A percentile compares a stretch with the other conserved stretches of the same genome.
These are phyloP conservation scores for Aristolochia fimbriata DNA, from an alignment of 164 flowering plant species.

Conservation along the genomic window DNA sequence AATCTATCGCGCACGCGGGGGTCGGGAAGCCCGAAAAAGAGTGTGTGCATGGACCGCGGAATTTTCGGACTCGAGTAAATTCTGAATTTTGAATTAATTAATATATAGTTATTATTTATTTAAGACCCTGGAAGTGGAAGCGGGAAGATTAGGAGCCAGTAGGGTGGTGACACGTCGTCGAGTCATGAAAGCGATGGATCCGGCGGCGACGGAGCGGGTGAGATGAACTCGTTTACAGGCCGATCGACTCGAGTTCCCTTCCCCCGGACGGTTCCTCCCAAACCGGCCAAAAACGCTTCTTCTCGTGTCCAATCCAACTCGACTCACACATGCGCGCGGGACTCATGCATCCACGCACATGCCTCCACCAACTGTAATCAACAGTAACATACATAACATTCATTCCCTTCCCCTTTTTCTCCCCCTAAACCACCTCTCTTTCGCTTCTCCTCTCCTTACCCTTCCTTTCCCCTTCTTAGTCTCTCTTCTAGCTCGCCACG, in stretches of 20 bases:
- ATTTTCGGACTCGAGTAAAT: no score
- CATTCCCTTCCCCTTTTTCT: not conserved
- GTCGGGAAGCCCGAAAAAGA: no score
- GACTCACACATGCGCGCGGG: not conserved
- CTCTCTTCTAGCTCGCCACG: no score
- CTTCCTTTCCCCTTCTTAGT: no score
- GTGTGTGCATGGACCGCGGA: no score
- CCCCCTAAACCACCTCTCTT: not conserved
- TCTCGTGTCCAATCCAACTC: not conserved
- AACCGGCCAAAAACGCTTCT: constrained; percentile 5
- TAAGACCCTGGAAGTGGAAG: no score
- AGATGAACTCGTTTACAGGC: no score
- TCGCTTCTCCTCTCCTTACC: not conserved
- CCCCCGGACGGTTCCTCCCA: not conserved
- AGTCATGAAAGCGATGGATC: not conserved
- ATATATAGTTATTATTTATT: no score
- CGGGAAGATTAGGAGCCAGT: not conserved
- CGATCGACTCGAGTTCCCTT: not conserved
- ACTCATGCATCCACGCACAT: not conserved
- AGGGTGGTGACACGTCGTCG: not conserved
- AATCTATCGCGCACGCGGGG: no score
- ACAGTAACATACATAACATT: not conserved
- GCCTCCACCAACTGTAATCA: not conserved
- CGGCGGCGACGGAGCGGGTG: not conserved
- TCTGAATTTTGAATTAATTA: no score